Evolutionary conservation across 352 stramenopile species (phyloP).

Genomic region (Pythium oligandrum): DNA sequence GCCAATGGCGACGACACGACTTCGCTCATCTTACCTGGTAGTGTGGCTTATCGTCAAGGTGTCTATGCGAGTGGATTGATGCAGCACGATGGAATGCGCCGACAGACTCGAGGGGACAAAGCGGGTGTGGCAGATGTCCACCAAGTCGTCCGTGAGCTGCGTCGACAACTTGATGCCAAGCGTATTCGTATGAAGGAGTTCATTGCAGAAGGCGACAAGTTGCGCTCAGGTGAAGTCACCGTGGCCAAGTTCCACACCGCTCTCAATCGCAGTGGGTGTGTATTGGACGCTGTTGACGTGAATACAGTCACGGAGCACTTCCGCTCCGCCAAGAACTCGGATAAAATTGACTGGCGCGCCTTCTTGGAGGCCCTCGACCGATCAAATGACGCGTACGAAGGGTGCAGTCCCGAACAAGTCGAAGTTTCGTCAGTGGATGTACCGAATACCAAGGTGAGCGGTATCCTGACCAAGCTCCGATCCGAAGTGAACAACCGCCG

Average conservation of each 20-base stretch:
- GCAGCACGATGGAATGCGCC: slow-evolving; percentile 23
- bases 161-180: slow-evolving; percentile 52
- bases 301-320: slow-evolving; percentile 62
- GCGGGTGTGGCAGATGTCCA: slow-evolving; percentile 23
- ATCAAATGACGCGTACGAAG: neutral
- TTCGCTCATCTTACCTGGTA: slow-evolving; percentile 36
- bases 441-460: slow-evolving; percentile 11
- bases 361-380: slow-evolving; percentile 61
- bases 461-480: slow-evolving; percentile 38
- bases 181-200: slow-evolving; percentile 84
- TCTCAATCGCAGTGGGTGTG: slow-evolving; percentile 72
- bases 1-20: slow-evolving; percentile 16
- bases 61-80: slow-evolving; percentile 34
- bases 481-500: slow-evolving; percentile 57
- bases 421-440: neutral
- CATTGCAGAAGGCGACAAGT: slow-evolving; percentile 70
- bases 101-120: slow-evolving; percentile 25
- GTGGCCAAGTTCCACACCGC: slow-evolving; percentile 84
- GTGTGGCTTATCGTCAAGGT: slow-evolving; percentile 57
- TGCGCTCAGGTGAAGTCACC: slow-evolving; percentile 77
- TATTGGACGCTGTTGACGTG: slow-evolving; percentile 60
- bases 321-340: slow-evolving; percentile 40
- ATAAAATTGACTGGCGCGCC: slow-evolving; percentile 78
- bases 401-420: too few relatives aligned
- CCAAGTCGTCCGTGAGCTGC: slow-evolving; percentile 51